Conservation (phyloP, 805 yeast species). For the Kregervanrija pseudodelftensis region DNA sequence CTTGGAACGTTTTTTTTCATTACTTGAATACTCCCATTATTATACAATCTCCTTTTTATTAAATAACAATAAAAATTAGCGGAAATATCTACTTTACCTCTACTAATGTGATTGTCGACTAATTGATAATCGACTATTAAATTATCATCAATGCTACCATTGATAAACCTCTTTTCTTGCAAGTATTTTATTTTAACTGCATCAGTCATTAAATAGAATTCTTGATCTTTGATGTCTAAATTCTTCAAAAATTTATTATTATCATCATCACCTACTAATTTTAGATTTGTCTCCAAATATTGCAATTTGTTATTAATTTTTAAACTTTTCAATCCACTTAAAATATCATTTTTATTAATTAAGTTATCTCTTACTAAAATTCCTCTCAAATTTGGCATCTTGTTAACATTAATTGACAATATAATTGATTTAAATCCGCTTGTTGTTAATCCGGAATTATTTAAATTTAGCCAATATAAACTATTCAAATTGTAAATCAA, state of each 20-base stretch:
- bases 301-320: constrained; percentile 2
- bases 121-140: no score
- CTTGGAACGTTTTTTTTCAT: no score
- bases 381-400: constrained; percentile 2
- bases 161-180: not conserved
- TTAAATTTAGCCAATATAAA: constrained; percentile 8
- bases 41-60: no score
- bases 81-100: no score
- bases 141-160: not conserved
- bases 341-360: no score
- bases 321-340: no score
- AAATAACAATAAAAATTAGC: no score
- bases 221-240: not conserved
- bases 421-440: constrained; percentile 3
- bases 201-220: constrained; percentile 8
- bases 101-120: no score
- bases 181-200: constrained; percentile 6
- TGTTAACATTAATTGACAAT: constrained; percentile 8
- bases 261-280: not conserved
- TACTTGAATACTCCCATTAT: no score
- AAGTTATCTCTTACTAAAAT: constrained; percentile 6
- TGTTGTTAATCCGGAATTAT: not conserved
- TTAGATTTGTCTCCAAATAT: constrained; percentile 8
- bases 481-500: constrained; percentile 4
- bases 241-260: not conserved